Evolutionary conservation across 2,329 filamentous ascomycete genomes (phyloP).

Genomic region (Colletotrichum australisinense): DNA sequence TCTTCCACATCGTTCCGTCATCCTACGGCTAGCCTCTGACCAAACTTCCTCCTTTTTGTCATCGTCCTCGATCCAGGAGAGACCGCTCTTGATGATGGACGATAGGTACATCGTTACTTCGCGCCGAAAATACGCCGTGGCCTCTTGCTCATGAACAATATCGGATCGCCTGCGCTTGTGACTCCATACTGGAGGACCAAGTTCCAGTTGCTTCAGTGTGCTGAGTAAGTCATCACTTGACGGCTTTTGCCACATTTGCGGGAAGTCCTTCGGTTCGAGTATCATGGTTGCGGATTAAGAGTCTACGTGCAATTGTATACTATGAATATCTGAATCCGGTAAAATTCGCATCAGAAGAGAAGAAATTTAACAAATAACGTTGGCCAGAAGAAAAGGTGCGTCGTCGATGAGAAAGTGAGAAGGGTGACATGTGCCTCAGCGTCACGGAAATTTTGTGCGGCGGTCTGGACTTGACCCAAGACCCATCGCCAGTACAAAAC

Average conservation of each 20-base stretch:
- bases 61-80: constrained; percentile 77
- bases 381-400: not conserved
- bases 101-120: constrained; percentile 75
- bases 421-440: not conserved
- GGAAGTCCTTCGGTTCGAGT: constrained; percentile 69
- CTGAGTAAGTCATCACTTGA: constrained; percentile 71
- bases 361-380: not conserved
- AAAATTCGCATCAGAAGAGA: not conserved
- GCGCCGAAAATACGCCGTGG: constrained; percentile 55
- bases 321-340: not conserved
- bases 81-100: constrained; percentile 73
- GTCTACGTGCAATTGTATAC: constrained; percentile 25
- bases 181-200: constrained; percentile 77
- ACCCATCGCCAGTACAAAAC: constrained; percentile 29
- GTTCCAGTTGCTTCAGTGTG: constrained; percentile 73
- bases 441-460: constrained; percentile 27
- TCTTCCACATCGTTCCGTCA: constrained; percentile 89
- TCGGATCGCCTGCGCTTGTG: constrained; percentile 53
- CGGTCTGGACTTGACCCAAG: constrained; percentile 29
- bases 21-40: constrained; percentile 80
- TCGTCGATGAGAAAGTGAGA: not conserved
- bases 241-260: constrained; percentile 85
- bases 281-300: constrained; percentile 41
- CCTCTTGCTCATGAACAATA: constrained; percentile 54
- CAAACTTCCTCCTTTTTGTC: constrained; percentile 77